Evolutionary conservation across 1,284 basidiomycete species (phyloP).

Genomic region (Boletellus sp.): DNA sequence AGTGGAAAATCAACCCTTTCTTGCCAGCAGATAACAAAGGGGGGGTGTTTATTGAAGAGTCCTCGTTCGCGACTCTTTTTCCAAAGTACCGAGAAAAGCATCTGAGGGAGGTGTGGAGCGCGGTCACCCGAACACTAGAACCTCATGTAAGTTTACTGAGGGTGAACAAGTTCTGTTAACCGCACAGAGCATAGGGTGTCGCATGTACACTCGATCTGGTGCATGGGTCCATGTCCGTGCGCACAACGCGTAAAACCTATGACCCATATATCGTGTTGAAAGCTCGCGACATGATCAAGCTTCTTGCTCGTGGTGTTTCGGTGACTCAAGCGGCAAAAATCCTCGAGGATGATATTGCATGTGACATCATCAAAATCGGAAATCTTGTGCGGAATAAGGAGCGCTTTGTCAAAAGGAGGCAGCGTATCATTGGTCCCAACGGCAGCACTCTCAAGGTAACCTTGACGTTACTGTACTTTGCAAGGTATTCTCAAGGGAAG

Average conservation of each 20-base stretch:
- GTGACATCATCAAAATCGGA: conserved; percentile 98
- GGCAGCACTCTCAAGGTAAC: conserved; percentile 89
- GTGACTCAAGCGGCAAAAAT: conserved; percentile 85
- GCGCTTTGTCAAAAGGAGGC: conserved; percentile 92
- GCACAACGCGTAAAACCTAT: conserved; percentile 94
- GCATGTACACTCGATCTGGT: conserved; percentile 93
- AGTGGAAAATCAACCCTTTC: conserved; percentile 93
- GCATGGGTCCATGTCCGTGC: conserved; percentile 96
- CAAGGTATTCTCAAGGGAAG: conserved; percentile 9
- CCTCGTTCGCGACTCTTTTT: conserved; percentile 96
- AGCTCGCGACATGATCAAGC: conserved; percentile 93
- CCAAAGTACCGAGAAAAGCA: conserved; percentile 99
- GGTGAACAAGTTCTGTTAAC: not conserved
- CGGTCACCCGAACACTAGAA: conserved; percentile 86
- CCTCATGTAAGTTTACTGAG: conserved; percentile 53
- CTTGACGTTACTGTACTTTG: not conserved
- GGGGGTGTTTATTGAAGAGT: conserved; percentile 90
- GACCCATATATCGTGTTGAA: conserved; percentile 97
- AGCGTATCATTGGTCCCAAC: conserved; percentile 95
- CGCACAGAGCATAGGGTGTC: conserved; percentile 57
- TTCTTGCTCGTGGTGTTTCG: conserved; percentile 89
- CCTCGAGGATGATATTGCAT: conserved; percentile 86
- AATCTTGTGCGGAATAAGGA: conserved; percentile 95
- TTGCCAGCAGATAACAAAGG: conserved; percentile 71
- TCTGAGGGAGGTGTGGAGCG: conserved; percentile 90